Evolutionary conservation across 805 yeast genomes (phyloP).

Genomic region (Lachancea cidri): DNA sequence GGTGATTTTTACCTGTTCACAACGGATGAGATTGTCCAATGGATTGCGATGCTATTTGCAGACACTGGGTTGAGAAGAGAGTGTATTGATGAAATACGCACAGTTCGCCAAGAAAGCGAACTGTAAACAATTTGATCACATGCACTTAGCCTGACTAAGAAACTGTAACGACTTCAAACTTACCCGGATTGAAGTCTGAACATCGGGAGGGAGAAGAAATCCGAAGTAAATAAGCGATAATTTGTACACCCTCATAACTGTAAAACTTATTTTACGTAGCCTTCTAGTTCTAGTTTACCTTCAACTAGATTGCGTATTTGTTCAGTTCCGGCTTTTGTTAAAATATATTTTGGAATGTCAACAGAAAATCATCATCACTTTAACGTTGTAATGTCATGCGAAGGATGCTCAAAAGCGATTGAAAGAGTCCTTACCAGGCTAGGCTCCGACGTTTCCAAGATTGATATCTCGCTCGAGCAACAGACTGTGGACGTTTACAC

Average conservation of each 20-base stretch:
- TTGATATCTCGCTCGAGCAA: slow-evolving; percentile 69
- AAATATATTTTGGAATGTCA: slow-evolving; percentile 37
- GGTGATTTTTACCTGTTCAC: slow-evolving; percentile 38
- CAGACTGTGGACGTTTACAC: slow-evolving; percentile 81
- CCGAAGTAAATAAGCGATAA: too few relatives aligned
- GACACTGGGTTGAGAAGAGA: slow-evolving; percentile 34
- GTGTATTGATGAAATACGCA: slow-evolving; percentile 37
- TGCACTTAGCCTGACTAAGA: too few relatives aligned
- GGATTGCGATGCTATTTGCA: slow-evolving; percentile 38
- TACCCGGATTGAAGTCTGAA: too few relatives aligned
- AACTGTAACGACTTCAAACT: too few relatives aligned
- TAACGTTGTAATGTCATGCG: slow-evolving; percentile 80
- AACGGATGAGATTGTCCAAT: slow-evolving; percentile 34
- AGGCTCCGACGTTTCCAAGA: slow-evolving; percentile 62
- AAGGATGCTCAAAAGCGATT: slow-evolving; percentile 86
- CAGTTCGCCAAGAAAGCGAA: slow-evolving; percentile 41
- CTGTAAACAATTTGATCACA: too few relatives aligned
- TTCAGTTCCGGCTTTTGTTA: too few relatives aligned
- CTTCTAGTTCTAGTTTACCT: too few relatives aligned
- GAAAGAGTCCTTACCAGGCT: slow-evolving; percentile 65
- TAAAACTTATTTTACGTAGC: too few relatives aligned
- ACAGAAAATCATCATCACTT: slow-evolving; percentile 63
- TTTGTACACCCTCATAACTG: too few relatives aligned
- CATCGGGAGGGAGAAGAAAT: too few relatives aligned
- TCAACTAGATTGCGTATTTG: too few relatives aligned